Conservation (phyloP, 768 basidiomycete species). For the Paxillus involutus region DNA sequence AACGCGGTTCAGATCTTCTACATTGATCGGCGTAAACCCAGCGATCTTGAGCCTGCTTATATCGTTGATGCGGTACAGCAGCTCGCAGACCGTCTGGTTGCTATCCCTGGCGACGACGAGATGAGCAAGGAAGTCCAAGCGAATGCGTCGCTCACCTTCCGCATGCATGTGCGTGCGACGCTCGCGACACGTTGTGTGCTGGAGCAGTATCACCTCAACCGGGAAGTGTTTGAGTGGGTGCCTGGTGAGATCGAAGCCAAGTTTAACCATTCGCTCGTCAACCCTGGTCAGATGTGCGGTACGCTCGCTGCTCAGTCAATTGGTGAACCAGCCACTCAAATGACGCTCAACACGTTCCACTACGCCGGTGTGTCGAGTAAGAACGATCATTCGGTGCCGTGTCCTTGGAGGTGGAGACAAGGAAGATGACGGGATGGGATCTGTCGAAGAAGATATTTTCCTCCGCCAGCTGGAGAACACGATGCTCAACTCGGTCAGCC, state of each 20-base stretch:
- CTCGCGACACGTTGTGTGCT: slow-evolving; percentile 86
- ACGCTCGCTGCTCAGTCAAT: slow-evolving; percentile 98
- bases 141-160: slow-evolving; percentile 90
- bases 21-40: slow-evolving; percentile 90
- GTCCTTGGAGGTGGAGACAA: slow-evolving; percentile 83
- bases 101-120: slow-evolving; percentile 84
- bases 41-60: slow-evolving; percentile 86
- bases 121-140: slow-evolving; percentile 77
- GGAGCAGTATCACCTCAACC: slow-evolving; percentile 84
- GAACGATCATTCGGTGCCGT: slow-evolving; percentile 97
- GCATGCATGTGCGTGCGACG: slow-evolving; percentile 88
- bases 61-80: slow-evolving; percentile 79
- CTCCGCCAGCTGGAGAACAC: slow-evolving; percentile 94
- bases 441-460: slow-evolving; percentile 92
- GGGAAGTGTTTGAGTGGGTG: slow-evolving; percentile 98
- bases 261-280: slow-evolving; percentile 89
- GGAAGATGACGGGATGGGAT: slow-evolving; percentile 74
- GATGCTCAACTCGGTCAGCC: slow-evolving; percentile 91
- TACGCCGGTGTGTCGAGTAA: slow-evolving; percentile 99
- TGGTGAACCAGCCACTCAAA: slow-evolving; percentile 98
- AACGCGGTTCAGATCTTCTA: slow-evolving; percentile 97
- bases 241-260: slow-evolving; percentile 92
- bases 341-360: slow-evolving; percentile 99
- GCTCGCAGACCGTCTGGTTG: slow-evolving; percentile 72
- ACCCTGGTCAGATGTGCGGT: slow-evolving; percentile 99